These are phyloP conservation scores for Hypoxylon subgilvum DNA, from an alignment of 495 filamentous ascomycete genomes.

Conservation along the genomic window DNA sequence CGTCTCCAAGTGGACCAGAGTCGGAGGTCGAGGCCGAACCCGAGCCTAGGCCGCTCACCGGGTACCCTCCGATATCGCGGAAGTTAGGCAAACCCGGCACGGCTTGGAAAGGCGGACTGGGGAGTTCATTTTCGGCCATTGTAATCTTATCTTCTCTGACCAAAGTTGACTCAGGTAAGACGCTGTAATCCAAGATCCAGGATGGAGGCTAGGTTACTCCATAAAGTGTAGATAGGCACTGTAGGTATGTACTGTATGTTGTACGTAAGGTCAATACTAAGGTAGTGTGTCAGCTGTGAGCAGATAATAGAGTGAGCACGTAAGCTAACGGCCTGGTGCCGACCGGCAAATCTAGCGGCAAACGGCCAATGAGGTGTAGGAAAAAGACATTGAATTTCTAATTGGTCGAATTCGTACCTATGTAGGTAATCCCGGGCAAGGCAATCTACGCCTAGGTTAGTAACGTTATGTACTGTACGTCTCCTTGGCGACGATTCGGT, in stretches of 20 bases:
- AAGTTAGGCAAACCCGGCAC: slow-evolving; percentile 64
- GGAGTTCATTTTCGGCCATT: slow-evolving; percentile 29
- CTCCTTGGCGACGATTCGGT: background rate
- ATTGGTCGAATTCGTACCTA: too few species aligned
- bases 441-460: background rate
- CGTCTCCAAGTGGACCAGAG: slow-evolving; percentile 12
- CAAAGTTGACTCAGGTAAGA: slow-evolving; percentile 1
- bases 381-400: background rate
- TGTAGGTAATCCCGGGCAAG: background rate
- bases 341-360: background rate
- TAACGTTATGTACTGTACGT: background rate
- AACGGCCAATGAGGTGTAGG: slow-evolving; percentile 5
- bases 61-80: slow-evolving; percentile 64
- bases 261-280: too few species aligned
- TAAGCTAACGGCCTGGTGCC: slow-evolving; percentile 13
- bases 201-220: background rate
- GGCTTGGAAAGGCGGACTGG: slow-evolving; percentile 59
- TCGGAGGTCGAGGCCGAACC: slow-evolving; percentile 3
- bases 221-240: too few species aligned
- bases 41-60: slow-evolving; percentile 31
- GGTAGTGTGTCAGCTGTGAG: background rate
- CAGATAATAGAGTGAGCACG: slow-evolving; percentile 17
- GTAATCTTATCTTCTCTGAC: background rate
- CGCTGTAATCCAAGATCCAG: background rate
- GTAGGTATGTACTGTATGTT: too few species aligned